A percentile compares a stretch with the other conserved stretches of the same genome.
Evolutionary conservation across 2,329 filamentous ascomycete species (phyloP).

Genomic region (Cladophialophora immunda): DNA sequence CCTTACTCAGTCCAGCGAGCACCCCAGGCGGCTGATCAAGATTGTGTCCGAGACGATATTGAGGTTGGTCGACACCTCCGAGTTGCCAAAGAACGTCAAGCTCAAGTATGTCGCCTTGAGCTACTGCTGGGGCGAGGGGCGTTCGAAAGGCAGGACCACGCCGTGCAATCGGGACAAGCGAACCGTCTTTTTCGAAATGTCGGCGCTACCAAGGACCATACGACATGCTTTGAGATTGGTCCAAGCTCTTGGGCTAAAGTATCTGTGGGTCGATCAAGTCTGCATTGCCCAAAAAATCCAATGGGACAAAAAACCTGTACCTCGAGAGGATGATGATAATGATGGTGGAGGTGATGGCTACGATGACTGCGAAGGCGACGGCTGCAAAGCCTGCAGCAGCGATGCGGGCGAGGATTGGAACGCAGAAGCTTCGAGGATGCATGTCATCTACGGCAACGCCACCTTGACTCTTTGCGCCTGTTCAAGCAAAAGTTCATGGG

Average conservation of each 20-base stretch:
- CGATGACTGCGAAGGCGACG: neutral
- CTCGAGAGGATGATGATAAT: neutral
- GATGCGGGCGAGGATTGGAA: constrained; percentile 13
- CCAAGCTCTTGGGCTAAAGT: neutral
- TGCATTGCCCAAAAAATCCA: constrained; percentile 13
- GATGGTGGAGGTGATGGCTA: neutral
- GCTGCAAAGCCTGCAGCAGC: neutral
- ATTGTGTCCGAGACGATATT: constrained; percentile 9
- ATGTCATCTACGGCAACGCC: constrained; percentile 17
- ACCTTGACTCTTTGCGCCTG: constrained; percentile 11
- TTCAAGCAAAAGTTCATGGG: constrained; percentile 8
- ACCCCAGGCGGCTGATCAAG: constrained; percentile 13
- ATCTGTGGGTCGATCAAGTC: constrained; percentile 15
- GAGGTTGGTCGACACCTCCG: constrained; percentile 12
- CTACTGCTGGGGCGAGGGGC: constrained; percentile 17
- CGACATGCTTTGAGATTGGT: constrained; percentile 7
- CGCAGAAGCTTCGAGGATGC: constrained; percentile 17
- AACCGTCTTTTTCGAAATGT: neutral
- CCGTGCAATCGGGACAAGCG: constrained; percentile 5
- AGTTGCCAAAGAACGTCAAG: neutral
- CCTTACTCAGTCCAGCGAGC: constrained; percentile 11
- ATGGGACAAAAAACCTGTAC: neutral
- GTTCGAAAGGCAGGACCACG: constrained; percentile 7
- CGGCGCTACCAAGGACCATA: constrained; percentile 5
- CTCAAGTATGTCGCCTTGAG: constrained; percentile 12